Evolutionary conservation across 1,284 basidiomycete genomes (phyloP).

Genomic region (Sanghuangporus baumii): DNA sequence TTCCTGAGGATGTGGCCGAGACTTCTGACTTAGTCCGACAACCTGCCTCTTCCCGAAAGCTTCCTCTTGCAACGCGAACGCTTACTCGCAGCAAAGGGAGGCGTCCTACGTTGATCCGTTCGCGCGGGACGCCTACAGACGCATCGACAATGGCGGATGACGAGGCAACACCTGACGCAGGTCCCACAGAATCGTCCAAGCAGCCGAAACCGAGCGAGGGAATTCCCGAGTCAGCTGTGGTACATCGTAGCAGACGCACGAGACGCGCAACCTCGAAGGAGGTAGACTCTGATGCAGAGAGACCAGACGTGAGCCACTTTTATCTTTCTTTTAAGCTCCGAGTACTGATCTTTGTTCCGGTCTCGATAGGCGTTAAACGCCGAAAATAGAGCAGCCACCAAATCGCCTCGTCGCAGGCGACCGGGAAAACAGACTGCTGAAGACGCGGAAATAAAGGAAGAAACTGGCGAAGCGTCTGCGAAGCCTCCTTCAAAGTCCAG

Average conservation of each 20-base stretch:
- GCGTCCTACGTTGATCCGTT: slow-evolving; percentile 1
- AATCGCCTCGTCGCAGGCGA: not conserved
- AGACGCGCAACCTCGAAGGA: not conserved
- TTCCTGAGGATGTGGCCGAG: slow-evolving; percentile 5
- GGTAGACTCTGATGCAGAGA: not conserved
- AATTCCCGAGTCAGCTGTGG: slow-evolving; percentile 11
- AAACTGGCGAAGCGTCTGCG: not conserved
- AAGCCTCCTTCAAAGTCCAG: not conserved
- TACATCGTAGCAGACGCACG: slow-evolving; percentile 4
- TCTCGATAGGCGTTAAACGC: not conserved
- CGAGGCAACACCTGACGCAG: slow-evolving; percentile 18
- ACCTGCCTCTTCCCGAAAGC: slow-evolving; percentile 1
- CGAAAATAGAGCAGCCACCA: not conserved
- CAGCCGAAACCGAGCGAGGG: slow-evolving; percentile 9
- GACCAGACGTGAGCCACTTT: not conserved
- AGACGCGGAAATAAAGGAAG: not conserved
- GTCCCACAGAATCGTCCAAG: slow-evolving; percentile 5
- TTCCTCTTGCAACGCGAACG: not conserved
- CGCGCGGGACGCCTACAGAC: slow-evolving; percentile 19
- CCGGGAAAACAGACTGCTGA: not conserved
- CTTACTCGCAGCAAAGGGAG: slow-evolving; percentile 1
- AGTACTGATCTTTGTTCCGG: not conserved
- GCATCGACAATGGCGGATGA: slow-evolving; percentile 21
- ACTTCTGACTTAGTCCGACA: not conserved
- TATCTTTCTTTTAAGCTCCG: not conserved